phyloP scores from a whole-genome alignment of 2,329 filamentous ascomycete species.

The Penicillium aurantiogriseum region DNA sequence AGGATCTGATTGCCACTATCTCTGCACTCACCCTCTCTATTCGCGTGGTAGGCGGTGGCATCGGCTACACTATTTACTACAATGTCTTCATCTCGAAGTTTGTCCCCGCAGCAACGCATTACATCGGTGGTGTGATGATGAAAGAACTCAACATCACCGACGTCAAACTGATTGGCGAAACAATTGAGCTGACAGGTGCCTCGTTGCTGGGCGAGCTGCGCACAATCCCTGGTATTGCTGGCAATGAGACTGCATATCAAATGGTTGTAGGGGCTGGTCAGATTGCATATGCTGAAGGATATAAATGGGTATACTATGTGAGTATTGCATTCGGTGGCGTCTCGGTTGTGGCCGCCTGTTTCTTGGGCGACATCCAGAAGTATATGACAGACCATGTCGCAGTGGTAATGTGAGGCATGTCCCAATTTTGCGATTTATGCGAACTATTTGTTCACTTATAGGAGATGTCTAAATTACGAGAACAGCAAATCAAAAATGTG shows the following conservation, averaged over 20 bases:
- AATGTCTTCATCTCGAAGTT: constrained; percentile 51
- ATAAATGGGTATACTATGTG: constrained; percentile 61
- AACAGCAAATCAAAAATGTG: neutral
- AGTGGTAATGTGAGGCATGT: constrained; percentile 43
- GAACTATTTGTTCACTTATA: neutral
- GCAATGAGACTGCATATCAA: constrained; percentile 51
- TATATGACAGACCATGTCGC: constrained; percentile 61
- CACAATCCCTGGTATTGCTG: constrained; percentile 53
- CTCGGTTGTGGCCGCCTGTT: constrained; percentile 57
- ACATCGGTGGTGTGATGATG: constrained; percentile 53
- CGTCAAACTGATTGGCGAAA: constrained; percentile 46
- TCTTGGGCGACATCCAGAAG: constrained; percentile 58
- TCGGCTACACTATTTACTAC: constrained; percentile 63
- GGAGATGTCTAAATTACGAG: neutral
- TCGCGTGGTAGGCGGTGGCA: constrained; percentile 64
- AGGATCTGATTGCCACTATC: constrained; percentile 66
- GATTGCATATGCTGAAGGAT: constrained; percentile 57
- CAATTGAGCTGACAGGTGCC: constrained; percentile 54
- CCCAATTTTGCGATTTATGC: neutral
- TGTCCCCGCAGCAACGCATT: constrained; percentile 45
- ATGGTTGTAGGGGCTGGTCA: constrained; percentile 57
- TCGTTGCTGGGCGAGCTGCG: constrained; percentile 52
- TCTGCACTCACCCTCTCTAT: constrained; percentile 68
- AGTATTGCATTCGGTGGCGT: constrained; percentile 62
- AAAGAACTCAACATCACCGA: constrained; percentile 52